Evolutionary conservation across 305 asterid genomes (phyloP).

Genomic region (Fraxinus latifolia): DNA sequence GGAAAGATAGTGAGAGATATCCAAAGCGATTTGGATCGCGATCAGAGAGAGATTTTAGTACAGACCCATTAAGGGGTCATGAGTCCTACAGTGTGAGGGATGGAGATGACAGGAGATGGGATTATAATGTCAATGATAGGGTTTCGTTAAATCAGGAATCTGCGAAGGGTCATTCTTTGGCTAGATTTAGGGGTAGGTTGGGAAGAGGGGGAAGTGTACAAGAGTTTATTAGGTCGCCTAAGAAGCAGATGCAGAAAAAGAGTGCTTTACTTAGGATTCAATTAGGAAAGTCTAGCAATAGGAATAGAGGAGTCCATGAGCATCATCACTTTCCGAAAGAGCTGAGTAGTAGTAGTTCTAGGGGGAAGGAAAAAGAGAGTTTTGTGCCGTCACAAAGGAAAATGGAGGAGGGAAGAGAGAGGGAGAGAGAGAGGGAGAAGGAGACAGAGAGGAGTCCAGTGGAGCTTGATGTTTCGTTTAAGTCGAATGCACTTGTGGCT

Average conservation of each 20-base stretch:
- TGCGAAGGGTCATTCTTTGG: slow-evolving; percentile 29
- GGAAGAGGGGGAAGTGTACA: slow-evolving; percentile 35
- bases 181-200: slow-evolving; percentile 50
- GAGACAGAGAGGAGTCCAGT: slow-evolving; percentile 51
- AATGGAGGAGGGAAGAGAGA: slow-evolving; percentile 40
- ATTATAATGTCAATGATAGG: slow-evolving; percentile 28
- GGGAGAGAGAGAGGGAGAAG: slow-evolving; percentile 29
- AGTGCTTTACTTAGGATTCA: slow-evolving; percentile 54
- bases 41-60: slow-evolving; percentile 21
- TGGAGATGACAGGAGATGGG: slow-evolving; percentile 39
- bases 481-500: slow-evolving; percentile 79
- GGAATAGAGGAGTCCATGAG: slow-evolving; percentile 41
- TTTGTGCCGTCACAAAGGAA: slow-evolving; percentile 26
- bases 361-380: slow-evolving; percentile 42
- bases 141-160: slow-evolving; percentile 27
- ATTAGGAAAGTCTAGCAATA: slow-evolving; percentile 41
- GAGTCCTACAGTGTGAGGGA: slow-evolving; percentile 33
- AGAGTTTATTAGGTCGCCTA: slow-evolving; percentile 36
- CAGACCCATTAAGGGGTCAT: slow-evolving; percentile 17
- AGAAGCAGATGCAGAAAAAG: slow-evolving; percentile 45
- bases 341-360: slow-evolving; percentile 26
- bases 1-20: slow-evolving; percentile 25
- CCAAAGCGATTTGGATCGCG: slow-evolving; percentile 17
- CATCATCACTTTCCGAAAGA: slow-evolving; percentile 29
- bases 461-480: slow-evolving; percentile 77